Base-by-base conservation (phyloP, 1,284 basidiomycete species). In the Trichosporon asahii region DNA sequence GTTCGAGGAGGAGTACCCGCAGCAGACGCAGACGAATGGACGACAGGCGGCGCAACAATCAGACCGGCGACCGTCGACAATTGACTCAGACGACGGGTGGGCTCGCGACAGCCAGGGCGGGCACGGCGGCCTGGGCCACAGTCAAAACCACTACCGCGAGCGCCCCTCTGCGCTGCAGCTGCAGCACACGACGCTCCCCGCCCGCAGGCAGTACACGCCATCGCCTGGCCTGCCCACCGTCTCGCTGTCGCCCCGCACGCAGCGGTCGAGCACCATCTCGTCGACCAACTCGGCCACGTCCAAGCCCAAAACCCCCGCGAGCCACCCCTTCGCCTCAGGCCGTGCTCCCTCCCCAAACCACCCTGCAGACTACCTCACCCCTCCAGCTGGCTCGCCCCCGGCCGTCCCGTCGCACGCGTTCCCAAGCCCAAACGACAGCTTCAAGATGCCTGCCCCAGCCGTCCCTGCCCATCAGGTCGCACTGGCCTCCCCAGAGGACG, bases 381-480 rank as follows among this genome's bases (percentile, higher is more conserved):
- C 60, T 8, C 37, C 72, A 15, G 46, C 49, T 14, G 55, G 49
- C 60, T 29, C 31, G n/a, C 33, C 64, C 18, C 11, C 31, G 46
- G 46, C 27, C 40, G 3, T 64, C 65, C 63, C 46, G 6, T 76
- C 76, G 23, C 72, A 73, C 61, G 78, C 79, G 3, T 63, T 69
- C 29, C 76, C 78, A 5, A 74, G 77, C 37, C 68, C 79, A 18
- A 74, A 71, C 33, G 76, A 77, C 14, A 57, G 61, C 18, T 77
- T 72, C 68, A 70, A 65, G 55, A 70, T 72, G 61, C 40, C 68
- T 15, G 23, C 31, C 23, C 27, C 14, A 64, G 57, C 35, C 66
- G 21, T 68, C 3, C 73, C 77, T n/a, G 60, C 77, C 4, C 80
- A 78, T 53, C 78, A 80, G 63, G 79, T 84, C 9, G 73, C 79